These are phyloP conservation scores for Colletotrichum sp. DNA, from an alignment of 2,329 filamentous ascomycete genomes.

Conservation along the genomic window DNA sequence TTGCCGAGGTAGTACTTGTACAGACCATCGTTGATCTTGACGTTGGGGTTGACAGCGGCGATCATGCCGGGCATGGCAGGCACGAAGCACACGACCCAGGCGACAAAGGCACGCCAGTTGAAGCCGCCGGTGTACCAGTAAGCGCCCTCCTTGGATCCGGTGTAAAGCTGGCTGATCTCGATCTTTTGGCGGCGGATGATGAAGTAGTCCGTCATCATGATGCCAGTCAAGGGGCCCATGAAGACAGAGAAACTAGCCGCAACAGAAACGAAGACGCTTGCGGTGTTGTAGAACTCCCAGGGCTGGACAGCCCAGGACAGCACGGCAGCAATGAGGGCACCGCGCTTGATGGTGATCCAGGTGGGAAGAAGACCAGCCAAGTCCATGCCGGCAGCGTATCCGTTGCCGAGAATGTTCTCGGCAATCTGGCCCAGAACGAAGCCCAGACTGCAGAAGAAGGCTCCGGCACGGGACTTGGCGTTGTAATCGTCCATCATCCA, in stretches of 20 bases:
- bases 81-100: slow-evolving; percentile 35
- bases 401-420: slow-evolving; percentile 33
- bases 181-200: slow-evolving; percentile 36
- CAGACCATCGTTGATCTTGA: slow-evolving; percentile 17
- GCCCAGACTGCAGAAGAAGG: slow-evolving; percentile 30
- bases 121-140: slow-evolving; percentile 40
- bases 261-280: slow-evolving; percentile 29
- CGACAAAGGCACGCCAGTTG: slow-evolving; percentile 38
- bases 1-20: slow-evolving; percentile 27
- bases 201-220: slow-evolving; percentile 34
- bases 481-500: slow-evolving; percentile 31
- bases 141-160: slow-evolving; percentile 31
- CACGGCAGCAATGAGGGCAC: slow-evolving; percentile 27
- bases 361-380: slow-evolving; percentile 29
- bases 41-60: slow-evolving; percentile 20
- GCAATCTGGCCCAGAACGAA: slow-evolving; percentile 32
- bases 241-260: slow-evolving; percentile 32
- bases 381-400: slow-evolving; percentile 32
- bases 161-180: slow-evolving; percentile 42
- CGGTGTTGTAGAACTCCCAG: slow-evolving; percentile 33
- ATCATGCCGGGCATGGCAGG: slow-evolving; percentile 31
- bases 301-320: slow-evolving; percentile 30
- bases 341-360: slow-evolving; percentile 31
- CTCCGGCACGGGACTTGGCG: slow-evolving; percentile 28
- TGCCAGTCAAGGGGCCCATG: slow-evolving; percentile 30